A percentile compares a stretch with the other conserved stretches of the same genome.
phyloP scores from a whole-genome alignment of 352 stramenopile species.

The Lagenidium giganteum region DNA sequence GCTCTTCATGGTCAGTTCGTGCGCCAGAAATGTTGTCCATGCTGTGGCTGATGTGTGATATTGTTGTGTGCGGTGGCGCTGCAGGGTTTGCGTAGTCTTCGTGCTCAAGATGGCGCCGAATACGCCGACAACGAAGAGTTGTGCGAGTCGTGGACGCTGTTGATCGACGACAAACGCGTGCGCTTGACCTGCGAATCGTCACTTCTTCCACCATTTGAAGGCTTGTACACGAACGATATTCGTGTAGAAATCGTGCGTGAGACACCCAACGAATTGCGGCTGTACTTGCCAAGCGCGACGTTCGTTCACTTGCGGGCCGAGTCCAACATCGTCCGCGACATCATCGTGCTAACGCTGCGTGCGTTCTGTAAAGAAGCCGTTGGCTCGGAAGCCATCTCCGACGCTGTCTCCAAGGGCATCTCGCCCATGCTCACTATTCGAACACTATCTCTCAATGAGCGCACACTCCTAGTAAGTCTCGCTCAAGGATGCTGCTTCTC shows the following conservation, averaged over 20 bases:
- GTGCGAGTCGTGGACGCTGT: conserved; percentile 73
- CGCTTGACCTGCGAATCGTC: conserved; percentile 79
- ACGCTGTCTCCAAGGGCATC: conserved; percentile 38
- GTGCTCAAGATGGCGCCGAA: conserved; percentile 58
- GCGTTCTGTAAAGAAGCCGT: conserved; percentile 68
- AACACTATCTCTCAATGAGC: too few relatives aligned
- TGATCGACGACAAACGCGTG: conserved; percentile 75
- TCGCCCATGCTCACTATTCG: conserved; percentile 69
- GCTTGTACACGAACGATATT: conserved; percentile 65
- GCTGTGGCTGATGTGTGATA: not conserved
- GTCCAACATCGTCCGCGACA: conserved; percentile 69
- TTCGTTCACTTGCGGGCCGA: conserved; percentile 69
- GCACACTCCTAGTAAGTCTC: too few relatives aligned
- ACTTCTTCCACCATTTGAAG: conserved; percentile 72
- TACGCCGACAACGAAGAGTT: conserved; percentile 56
- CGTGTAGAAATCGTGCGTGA: conserved; percentile 54
- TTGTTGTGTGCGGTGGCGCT: not conserved
- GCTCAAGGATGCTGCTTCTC: too few relatives aligned
- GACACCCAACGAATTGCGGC: conserved; percentile 60
- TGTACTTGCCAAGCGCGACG: conserved; percentile 48
- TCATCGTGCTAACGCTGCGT: conserved; percentile 77
- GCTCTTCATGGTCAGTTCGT: conserved; percentile 66
- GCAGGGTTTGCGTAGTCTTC: conserved; percentile 37
- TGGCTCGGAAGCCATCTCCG: conserved; percentile 32
- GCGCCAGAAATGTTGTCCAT: not conserved